Percentiles rank a stretch among this genome's conserved stretches.
phyloP scores from a whole-genome alignment of 78 protist genomes.

The Dictyostelium brefeldianum region DNA sequence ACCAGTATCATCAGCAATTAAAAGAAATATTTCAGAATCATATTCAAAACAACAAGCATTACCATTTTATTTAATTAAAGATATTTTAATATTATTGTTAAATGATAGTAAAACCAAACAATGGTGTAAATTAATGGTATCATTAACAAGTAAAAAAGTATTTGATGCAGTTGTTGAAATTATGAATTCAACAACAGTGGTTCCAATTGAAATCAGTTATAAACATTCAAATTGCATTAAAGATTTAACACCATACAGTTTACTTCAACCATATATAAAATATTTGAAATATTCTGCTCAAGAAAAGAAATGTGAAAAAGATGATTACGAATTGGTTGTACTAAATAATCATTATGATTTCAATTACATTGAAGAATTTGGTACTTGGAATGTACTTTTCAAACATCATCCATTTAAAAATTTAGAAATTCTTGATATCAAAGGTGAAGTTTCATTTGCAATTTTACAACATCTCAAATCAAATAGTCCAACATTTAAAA shows the following conservation, averaged over 20 bases:
- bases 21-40: not conserved
- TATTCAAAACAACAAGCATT: not conserved
- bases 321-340: not conserved
- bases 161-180: not conserved
- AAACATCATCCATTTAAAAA: not conserved
- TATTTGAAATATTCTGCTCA: not conserved
- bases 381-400: not conserved
- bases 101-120: not conserved
- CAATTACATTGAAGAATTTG: not conserved
- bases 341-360: not conserved
- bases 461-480: not conserved
- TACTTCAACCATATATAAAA: not conserved
- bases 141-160: not conserved
- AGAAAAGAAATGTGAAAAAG: not conserved
- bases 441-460: not conserved
- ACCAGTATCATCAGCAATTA: no score
- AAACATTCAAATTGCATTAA: not conserved
- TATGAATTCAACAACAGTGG: not conserved
- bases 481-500: not conserved
- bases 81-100: not conserved
- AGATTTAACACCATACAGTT: not conserved
- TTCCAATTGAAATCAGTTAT: not conserved
- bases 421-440: not conserved
- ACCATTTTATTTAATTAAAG: conserved; percentile 15
- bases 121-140: not conserved